Evolutionary conservation across 2,329 filamentous ascomycete species (phyloP).

Genomic region (Calonectria hawksworthii): DNA sequence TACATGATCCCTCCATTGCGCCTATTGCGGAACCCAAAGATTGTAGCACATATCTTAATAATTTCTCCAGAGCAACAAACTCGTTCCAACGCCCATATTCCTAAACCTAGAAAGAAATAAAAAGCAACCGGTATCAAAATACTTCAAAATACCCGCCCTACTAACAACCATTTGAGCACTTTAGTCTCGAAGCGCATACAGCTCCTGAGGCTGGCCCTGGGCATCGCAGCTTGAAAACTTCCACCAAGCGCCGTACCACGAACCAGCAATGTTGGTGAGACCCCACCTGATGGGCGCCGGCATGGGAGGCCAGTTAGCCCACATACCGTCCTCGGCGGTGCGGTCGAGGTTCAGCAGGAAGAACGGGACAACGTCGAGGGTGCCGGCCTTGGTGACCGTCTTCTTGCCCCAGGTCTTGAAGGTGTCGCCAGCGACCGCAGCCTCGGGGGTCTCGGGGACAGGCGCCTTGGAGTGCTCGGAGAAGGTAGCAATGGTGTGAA

Average conservation of each 20-base stretch:
- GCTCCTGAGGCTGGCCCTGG: conserved; percentile 64
- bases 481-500: conserved; percentile 64
- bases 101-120: neutral
- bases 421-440: conserved; percentile 59
- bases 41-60: neutral
- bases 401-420: conserved; percentile 75
- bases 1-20: neutral
- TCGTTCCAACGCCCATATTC: neutral
- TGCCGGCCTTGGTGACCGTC: conserved; percentile 73
- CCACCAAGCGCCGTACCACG: conserved; percentile 71
- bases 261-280: conserved; percentile 69
- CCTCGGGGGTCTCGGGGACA: conserved; percentile 58
- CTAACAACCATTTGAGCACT: neutral
- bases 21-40: neutral
- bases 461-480: conserved; percentile 66
- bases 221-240: conserved; percentile 75
- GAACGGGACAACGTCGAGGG: conserved; percentile 73
- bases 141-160: neutral
- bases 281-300: conserved; percentile 72
- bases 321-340: conserved; percentile 70
- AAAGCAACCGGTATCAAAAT: neutral
- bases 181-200: conserved; percentile 62
- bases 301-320: conserved; percentile 76
- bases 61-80: neutral
- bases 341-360: conserved; percentile 75